A percentile compares a stretch with the other conserved stretches of the same genome.
Evolutionary conservation across 2,329 filamentous ascomycete species (phyloP).

Genomic region (Epichloe gansuensis): DNA sequence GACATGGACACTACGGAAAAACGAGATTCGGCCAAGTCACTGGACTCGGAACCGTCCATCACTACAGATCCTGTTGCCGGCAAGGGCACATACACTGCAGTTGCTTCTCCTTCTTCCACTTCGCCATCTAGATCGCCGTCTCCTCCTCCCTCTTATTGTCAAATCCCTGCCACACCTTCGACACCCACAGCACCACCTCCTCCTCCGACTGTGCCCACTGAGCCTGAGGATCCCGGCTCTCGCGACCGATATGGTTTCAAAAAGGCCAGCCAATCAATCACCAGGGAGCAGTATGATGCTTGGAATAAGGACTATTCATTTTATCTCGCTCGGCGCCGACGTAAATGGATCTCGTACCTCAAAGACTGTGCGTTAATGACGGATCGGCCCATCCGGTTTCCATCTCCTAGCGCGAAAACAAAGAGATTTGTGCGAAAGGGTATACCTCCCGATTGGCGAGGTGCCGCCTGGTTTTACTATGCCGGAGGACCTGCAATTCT

Average conservation of each 20-base stretch:
- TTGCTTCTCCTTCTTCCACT: conserved; percentile 4
- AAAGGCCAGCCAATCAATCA: conserved; percentile 72
- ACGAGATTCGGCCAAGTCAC: conserved; percentile 39
- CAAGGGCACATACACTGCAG: conserved; percentile 4
- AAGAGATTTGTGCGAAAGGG: conserved; percentile 89
- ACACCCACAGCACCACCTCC: conserved; percentile 3
- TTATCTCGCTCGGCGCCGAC: conserved; percentile 60
- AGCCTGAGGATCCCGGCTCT: conserved; percentile 35
- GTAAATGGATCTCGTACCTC: conserved; percentile 73
- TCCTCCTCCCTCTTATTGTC: not conserved
- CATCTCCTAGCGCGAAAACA: conserved; percentile 66
- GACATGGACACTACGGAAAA: conserved; percentile 23
- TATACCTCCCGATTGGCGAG: conserved; percentile 85
- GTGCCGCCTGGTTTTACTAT: conserved; percentile 96
- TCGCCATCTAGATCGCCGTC: conserved; percentile 1
- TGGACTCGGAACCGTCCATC: conserved; percentile 24
- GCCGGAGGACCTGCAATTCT: conserved; percentile 74
- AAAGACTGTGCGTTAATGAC: conserved; percentile 64
- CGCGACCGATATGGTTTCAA: conserved; percentile 88
- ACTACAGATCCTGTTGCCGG: conserved; percentile 12
- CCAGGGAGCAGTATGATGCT: conserved; percentile 61
- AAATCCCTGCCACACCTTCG: not conserved
- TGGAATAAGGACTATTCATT: conserved; percentile 69
- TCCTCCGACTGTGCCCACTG: conserved; percentile 12
- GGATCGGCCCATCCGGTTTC: conserved; percentile 63